Base-by-base conservation (phyloP, 805 yeast genomes). In the Saccharomycopsis lassenensis region DNA sequence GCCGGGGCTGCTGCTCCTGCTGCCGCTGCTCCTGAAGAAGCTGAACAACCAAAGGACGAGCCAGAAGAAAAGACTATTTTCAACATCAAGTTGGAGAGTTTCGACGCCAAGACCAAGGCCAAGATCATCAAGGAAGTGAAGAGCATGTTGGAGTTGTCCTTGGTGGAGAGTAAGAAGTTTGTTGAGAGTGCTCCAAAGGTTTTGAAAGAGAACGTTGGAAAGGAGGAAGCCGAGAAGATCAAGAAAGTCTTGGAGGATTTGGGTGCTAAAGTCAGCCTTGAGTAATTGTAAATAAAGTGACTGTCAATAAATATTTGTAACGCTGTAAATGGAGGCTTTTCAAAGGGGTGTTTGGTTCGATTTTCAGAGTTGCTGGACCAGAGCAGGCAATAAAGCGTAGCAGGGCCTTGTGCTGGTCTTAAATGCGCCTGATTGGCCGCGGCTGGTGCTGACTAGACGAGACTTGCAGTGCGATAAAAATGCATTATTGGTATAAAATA, bases 141-240 rank as follows among this genome's bases (percentile, higher is more conserved):
- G 69, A 70, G 80, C 44, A 66, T 89, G 55, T 71, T 91, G 53
- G 95, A 95, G 11, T 69, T 91, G 52, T 84, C 95, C 5, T 71
- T 91, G 50, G 98, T 91, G 43, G 97, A 91, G 58, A 83, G 96
- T 45, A 91, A 91, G 77, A 91, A 91, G 67, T 83, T 91, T 48
- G 99, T 91, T 40, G 99, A 91, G 68, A 64, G 85, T 52, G 97
- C 99, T 44, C 99, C 99, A 51, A 91, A 91, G 71, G 68, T 82
- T 31, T 69, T 91, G 60, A 91, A 91, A 67, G 99, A 91, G 52
- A 85, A 86, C 52, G 86, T 91, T 44, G 79, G 94, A 45, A 91
- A 91, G 71, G 99, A 84, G 57, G 99, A 91, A 52, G 97, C 97
- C 48, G 96, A 89, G 54, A 86, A 87, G 72, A 80, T 91, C 58